phyloP scores from a whole-genome alignment of 2,329 filamentous ascomycete genomes.

The Aspergillus aculeatus region DNA sequence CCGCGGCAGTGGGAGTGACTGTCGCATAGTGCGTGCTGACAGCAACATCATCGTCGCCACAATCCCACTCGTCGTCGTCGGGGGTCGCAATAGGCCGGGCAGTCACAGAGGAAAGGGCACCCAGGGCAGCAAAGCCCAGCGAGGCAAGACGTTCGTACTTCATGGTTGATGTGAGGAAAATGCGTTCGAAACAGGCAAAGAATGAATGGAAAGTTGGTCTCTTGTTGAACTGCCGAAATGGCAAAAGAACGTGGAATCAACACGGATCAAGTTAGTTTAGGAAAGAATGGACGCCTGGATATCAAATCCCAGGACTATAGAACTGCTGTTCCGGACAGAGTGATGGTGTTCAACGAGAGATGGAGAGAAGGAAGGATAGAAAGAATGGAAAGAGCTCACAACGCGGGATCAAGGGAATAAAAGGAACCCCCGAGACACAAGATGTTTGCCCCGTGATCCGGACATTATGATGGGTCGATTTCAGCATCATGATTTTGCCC shows the following conservation, averaged over 20 bases:
- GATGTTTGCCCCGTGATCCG: neutral
- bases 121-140: conserved; percentile 25
- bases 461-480: conserved; percentile 2
- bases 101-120: conserved; percentile 25
- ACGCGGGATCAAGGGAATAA: neutral
- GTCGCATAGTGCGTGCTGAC: conserved; percentile 1
- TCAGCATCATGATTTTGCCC: conserved; percentile 1
- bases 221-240: conserved; percentile 11
- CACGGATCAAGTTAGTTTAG: conserved; percentile 9
- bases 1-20: neutral
- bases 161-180: conserved; percentile 19
- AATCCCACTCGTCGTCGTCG: conserved; percentile 19
- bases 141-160: conserved; percentile 27
- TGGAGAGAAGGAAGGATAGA: conserved; percentile 4
- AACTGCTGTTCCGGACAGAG: conserved; percentile 26
- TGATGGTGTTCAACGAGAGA: conserved; percentile 1
- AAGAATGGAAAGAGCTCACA: no score
- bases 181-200: neutral
- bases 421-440: neutral
- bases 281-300: conserved; percentile 32
- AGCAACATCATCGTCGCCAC: conserved; percentile 4
- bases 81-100: conserved; percentile 20
- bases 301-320: conserved; percentile 25
- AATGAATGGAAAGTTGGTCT: conserved; percentile 6
- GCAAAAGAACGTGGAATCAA: conserved; percentile 22